Evolutionary conservation across 345 rosid species (phyloP).

Genomic region (Gossypium anomalum): DNA sequence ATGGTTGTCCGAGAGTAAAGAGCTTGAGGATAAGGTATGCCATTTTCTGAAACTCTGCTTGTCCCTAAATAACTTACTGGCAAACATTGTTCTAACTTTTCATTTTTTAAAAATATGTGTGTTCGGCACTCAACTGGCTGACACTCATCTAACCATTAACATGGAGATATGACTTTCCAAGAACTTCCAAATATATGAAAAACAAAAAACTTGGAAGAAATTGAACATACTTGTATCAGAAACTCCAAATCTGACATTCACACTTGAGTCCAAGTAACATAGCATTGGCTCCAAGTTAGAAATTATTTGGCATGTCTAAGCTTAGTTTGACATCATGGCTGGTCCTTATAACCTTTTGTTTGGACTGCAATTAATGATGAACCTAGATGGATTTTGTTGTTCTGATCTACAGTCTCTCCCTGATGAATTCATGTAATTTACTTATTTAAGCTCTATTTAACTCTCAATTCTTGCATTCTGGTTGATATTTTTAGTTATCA

Average conservation of each 20-base stretch:
- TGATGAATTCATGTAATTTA: neutral
- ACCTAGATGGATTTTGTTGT: neutral
- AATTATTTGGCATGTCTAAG: neutral
- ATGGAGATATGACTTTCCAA: no score
- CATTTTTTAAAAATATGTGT: no score
- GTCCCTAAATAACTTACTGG: neutral
- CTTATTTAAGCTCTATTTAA: neutral
- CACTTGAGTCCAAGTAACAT: no score
- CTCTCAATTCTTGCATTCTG: neutral
- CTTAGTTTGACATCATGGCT: neutral
- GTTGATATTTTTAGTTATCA: neutral
- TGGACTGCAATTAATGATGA: neutral
- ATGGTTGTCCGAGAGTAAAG: conserved; percentile 60
- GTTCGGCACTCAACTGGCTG: no score
- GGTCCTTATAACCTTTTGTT: neutral
- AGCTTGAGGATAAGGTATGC: conserved; percentile 71
- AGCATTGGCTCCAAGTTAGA: neutral
- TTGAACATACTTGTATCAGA: no score
- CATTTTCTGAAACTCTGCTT: neutral
- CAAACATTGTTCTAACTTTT: no score
- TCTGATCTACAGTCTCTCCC: neutral
- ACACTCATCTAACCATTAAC: no score
- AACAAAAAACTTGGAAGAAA: no score
- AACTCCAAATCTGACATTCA: no score
- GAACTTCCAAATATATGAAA: no score